phyloP scores from a whole-genome alignment of 345 rosid genomes.

The Citrus australasica region DNA sequence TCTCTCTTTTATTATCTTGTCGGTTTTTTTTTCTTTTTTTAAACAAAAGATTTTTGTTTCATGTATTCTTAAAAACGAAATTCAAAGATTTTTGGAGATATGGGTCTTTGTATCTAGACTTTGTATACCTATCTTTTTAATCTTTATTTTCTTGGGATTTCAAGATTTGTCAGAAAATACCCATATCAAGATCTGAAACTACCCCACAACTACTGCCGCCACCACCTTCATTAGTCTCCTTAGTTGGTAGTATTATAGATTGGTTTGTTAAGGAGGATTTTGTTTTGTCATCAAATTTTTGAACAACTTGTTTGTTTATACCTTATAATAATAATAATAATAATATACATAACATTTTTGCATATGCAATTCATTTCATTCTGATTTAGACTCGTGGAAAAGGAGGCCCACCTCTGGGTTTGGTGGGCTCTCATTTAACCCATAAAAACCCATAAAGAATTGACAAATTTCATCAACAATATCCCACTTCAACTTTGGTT shows the following conservation, averaged over 20 bases:
- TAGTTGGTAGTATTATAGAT: neutral
- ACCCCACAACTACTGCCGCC: slow-evolving; percentile 2
- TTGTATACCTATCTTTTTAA: too few relatives aligned
- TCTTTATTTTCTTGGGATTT: slow-evolving; percentile 19
- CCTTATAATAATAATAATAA: neutral
- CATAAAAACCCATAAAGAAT: slow-evolving; percentile 23
- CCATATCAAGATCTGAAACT: slow-evolving; percentile 31
- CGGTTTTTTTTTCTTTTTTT: neutral
- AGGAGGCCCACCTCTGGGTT: slow-evolving; percentile 47
- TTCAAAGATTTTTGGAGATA: slow-evolving; percentile 29
- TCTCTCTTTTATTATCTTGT: neutral
- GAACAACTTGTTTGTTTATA: neutral
- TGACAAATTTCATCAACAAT: neutral
- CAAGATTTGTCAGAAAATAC: slow-evolving; percentile 31
- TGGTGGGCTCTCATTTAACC: slow-evolving; percentile 47
- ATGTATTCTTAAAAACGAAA: neutral
- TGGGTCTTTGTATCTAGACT: slow-evolving; percentile 51
- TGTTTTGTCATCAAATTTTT: neutral
- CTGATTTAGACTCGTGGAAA: slow-evolving; percentile 5
- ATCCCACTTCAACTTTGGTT: slow-evolving; percentile 19
- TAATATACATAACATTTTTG: neutral
- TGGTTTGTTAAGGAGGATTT: neutral
- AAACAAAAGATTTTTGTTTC: neutral
- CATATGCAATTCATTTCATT: neutral
- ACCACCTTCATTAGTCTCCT: neutral